Conservation (phyloP, 2,329 filamentous ascomycete species). For the Alternaria tenuissima region DNA sequence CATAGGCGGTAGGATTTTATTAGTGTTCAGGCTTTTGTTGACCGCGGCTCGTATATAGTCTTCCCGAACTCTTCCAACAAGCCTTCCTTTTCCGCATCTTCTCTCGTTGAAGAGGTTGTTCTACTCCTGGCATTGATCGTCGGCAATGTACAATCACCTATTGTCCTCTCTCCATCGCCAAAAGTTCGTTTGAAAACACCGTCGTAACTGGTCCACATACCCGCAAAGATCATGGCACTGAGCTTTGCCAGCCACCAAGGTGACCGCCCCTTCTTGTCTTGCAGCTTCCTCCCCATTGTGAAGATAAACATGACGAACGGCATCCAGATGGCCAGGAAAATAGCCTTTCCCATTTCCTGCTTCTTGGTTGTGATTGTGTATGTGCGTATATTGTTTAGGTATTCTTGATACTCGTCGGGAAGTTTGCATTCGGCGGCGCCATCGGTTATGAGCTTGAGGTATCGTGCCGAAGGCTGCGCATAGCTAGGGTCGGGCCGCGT, state of each 20-base stretch:
- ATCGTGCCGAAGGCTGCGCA: constrained; percentile 83
- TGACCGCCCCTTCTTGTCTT: constrained; percentile 71
- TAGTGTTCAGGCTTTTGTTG: not conserved
- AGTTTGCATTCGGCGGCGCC: constrained; percentile 84
- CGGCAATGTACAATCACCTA: constrained; percentile 31
- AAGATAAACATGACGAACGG: constrained; percentile 67
- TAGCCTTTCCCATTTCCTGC: constrained; percentile 70
- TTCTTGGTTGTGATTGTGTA: constrained; percentile 73
- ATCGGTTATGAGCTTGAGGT: constrained; percentile 79
- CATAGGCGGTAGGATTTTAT: not conserved
- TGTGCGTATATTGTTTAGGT: constrained; percentile 72
- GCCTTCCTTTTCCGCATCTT: constrained; percentile 21
- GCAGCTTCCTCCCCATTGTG: constrained; percentile 59
- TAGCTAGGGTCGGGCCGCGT: constrained; percentile 72
- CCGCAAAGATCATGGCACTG: constrained; percentile 62
- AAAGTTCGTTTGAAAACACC: constrained; percentile 70
- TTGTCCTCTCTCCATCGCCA: constrained; percentile 83
- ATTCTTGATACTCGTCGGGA: constrained; percentile 78
- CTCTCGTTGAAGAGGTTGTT: not conserved
- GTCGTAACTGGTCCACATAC: constrained; percentile 73
- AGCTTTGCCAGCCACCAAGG: constrained; percentile 71
- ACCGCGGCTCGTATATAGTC: not conserved
- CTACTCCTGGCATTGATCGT: not conserved
- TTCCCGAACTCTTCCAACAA: constrained; percentile 22
- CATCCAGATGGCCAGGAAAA: constrained; percentile 69